These are phyloP conservation scores for Mucor piriformis DNA, from an alignment of 371 early-diverging fungal species.

Conservation along the genomic window DNA sequence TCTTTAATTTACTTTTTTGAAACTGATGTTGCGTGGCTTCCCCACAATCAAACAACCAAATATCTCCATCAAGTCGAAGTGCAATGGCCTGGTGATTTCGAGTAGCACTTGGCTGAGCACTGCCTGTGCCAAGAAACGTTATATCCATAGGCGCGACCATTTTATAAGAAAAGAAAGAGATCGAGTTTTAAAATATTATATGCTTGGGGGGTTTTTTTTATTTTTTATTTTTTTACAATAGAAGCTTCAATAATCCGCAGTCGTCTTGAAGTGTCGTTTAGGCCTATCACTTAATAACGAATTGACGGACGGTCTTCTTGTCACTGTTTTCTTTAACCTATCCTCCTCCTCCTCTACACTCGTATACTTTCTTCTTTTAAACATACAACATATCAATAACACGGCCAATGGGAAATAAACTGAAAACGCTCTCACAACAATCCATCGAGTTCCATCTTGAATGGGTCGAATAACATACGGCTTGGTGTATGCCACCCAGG, in stretches of 20 bases:
- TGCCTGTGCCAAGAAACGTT: slow-evolving; percentile 71
- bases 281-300: neutral
- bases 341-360: neutral
- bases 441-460: neutral
- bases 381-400: slow-evolving; percentile 6
- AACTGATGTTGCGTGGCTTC: slow-evolving; percentile 77
- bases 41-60: slow-evolving; percentile 76
- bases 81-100: slow-evolving; percentile 74
- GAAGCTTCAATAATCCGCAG: too few species aligned
- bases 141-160: slow-evolving; percentile 52
- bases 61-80: slow-evolving; percentile 51
- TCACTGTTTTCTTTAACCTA: neutral
- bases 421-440: slow-evolving; percentile 1
- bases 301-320: neutral
- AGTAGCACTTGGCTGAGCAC: slow-evolving; percentile 71
- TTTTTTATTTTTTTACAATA: slow-evolving; percentile 3
- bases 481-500: slow-evolving; percentile 14
- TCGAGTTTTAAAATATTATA: neutral
- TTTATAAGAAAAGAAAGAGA: neutral
- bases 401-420: slow-evolving; percentile 9
- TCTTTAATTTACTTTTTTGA: slow-evolving; percentile 46
- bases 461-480: neutral
- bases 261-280: neutral
- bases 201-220: neutral
- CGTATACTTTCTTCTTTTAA: slow-evolving; percentile 3